Base-by-base conservation (phyloP, 257 asterid genomes). In the Primulina huaijiensis region DNA sequence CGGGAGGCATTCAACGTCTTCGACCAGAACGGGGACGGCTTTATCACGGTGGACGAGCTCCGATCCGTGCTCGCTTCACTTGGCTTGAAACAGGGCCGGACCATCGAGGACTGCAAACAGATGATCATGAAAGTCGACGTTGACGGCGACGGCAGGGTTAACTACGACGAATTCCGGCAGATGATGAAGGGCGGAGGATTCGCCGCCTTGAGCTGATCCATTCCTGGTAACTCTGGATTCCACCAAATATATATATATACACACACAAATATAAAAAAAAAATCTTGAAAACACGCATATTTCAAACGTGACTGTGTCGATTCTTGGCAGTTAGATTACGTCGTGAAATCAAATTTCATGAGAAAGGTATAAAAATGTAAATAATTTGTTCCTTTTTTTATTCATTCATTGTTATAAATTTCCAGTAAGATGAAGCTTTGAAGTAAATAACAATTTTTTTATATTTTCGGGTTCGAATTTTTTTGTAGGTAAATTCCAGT, bases 121-220 rank as follows among this genome's bases (percentile, higher is more conserved):
- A 85, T 85, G 90, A 85, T 85, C 7, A 77, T 25, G 62, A 85
- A 76, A 40, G 88, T 86, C 73, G 90, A 83, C 56, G 80, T 67
- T 17, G 90, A 86, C 72, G 88, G 85, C 19, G 85, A 86, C 78
- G 88, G 87, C 2, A 80, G 31, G 86, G 90, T 85, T 8, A 75
- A 82, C 27, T 85, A 69, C 23, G 76, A 70, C 6, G 87, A 86
- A 79, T 85, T 85, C 76, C 79, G 76, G 46, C 80, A 81, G 76
- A 85, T 85, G 88, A 85, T 85, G 88, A 86, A 80, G 79, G 85
- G 82, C 37, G 88, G 85, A 16, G 88, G 82, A 14, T 85, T 83
- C 21, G 80, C 85, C 57, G 78, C 88, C 17, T 64, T 83, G 77
- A 66, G 31, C 43, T 73, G 60, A 21, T 75, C 52, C 53, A 62